phyloP scores from a whole-genome alignment of 352 stramenopile species.

The Phytophthora hybrid region DNA sequence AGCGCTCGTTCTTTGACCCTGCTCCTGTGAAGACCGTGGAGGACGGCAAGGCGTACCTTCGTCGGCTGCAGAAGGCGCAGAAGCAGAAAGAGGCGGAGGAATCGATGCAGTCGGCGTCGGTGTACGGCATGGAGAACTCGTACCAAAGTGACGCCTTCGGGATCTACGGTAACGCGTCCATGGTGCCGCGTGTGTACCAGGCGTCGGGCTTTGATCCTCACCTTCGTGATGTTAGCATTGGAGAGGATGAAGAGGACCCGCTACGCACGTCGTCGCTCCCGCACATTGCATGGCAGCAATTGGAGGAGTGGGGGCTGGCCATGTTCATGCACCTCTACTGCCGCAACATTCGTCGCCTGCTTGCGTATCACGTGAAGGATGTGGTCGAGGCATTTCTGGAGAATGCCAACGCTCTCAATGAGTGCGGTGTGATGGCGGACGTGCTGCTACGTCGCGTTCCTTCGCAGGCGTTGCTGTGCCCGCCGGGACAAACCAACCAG shows the following conservation, averaged over 20 bases:
- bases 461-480: constrained; percentile 79
- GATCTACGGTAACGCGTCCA: constrained; percentile 74
- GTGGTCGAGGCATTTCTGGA: constrained; percentile 84
- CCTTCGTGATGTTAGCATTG: constrained; percentile 58
- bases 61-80: constrained; percentile 62
- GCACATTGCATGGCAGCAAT: constrained; percentile 77
- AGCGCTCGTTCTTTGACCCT: constrained; percentile 82
- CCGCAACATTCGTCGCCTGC: constrained; percentile 80
- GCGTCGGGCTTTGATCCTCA: constrained; percentile 84
- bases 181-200: constrained; percentile 85
- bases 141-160: constrained; percentile 69
- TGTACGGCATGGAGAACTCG: constrained; percentile 55
- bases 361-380: constrained; percentile 88
- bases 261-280: constrained; percentile 78
- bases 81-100: constrained; percentile 64
- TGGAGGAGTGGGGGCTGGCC: constrained; percentile 77
- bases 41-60: constrained; percentile 78
- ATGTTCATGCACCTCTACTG: constrained; percentile 92
- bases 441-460: constrained; percentile 76
- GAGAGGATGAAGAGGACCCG: constrained; percentile 76
- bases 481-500: constrained; percentile 73
- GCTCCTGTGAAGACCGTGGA: constrained; percentile 72
- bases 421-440: constrained; percentile 81
- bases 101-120: constrained; percentile 53
- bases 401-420: constrained; percentile 83